A percentile compares a stretch with the other conserved stretches of the same genome.
Evolutionary conservation across 306 rosid genomes (phyloP).

Genomic region (Cicer bijugum): DNA sequence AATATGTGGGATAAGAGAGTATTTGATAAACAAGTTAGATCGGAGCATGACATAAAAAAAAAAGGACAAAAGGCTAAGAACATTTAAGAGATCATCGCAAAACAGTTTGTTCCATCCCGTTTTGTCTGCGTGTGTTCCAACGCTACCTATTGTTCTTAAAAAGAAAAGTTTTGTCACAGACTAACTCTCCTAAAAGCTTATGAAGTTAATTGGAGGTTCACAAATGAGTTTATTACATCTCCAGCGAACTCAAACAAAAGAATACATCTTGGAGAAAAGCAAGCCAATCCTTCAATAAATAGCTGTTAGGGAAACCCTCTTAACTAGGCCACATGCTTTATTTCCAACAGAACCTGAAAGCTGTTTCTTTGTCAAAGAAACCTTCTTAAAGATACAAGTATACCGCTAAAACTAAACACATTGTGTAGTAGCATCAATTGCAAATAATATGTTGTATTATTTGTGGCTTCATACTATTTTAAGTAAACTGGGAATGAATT

Average conservation of each 20-base stretch:
- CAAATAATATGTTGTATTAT: conserved; percentile 24
- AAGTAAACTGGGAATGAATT: conserved; percentile 5
- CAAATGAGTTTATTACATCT: background rate
- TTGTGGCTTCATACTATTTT: background rate
- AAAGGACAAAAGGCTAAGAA: background rate
- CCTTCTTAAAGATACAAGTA: background rate
- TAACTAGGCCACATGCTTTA: background rate
- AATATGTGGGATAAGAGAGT: background rate
- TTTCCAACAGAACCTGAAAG: background rate
- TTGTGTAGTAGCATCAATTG: background rate
- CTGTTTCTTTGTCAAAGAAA: conserved; percentile 13
- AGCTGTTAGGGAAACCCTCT: background rate
- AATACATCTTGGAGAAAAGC: background rate
- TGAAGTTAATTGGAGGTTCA: background rate
- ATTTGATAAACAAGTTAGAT: background rate
- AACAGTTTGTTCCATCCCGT: background rate
- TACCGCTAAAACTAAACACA: background rate
- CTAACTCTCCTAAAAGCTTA: conserved; percentile 2
- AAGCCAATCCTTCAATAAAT: background rate
- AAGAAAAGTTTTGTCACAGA: background rate
- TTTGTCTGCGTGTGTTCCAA: background rate
- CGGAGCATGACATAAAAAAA: background rate
- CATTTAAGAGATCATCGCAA: background rate
- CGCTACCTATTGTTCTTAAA: background rate
- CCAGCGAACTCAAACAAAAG: background rate